Conservation (phyloP, 1,139 yeast genomes). For the Meyerozyma athensensis region DNA sequence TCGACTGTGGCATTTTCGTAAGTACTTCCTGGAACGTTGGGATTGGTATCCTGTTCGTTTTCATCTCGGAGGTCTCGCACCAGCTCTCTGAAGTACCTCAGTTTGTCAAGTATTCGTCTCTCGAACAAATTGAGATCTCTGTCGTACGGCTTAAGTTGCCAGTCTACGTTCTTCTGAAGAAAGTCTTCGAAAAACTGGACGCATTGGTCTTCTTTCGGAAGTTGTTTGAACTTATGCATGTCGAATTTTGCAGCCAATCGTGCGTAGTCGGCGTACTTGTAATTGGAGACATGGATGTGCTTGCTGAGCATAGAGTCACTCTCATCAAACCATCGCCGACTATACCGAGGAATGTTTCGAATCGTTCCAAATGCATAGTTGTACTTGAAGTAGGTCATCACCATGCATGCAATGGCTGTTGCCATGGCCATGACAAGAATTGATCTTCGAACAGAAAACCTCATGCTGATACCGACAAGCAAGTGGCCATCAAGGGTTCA, state of each 20-base stretch:
- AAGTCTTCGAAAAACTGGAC: constrained; percentile 24
- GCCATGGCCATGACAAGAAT: constrained; percentile 1
- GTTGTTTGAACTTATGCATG: constrained; percentile 11
- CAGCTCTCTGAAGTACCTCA: constrained; percentile 13
- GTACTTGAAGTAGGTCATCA: constrained; percentile 4
- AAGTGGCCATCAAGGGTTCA: not conserved
- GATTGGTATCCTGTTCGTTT: constrained; percentile 7
- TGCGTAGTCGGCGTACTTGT: constrained; percentile 22
- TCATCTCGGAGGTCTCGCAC: constrained; percentile 9
- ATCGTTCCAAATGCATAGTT: not conserved
- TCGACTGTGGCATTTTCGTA: constrained; percentile 19
- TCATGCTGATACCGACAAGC: no score
- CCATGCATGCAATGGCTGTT: constrained; percentile 1
- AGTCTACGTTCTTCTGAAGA: constrained; percentile 19
- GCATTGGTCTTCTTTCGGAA: constrained; percentile 25
- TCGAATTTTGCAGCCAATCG: constrained; percentile 15
- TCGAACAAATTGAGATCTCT: constrained; percentile 18
- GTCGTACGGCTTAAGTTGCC: constrained; percentile 18
- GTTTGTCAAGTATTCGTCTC: constrained; percentile 25
- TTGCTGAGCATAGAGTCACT: constrained; percentile 18
- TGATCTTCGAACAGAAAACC: constrained; percentile 10
- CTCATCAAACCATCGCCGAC: constrained; percentile 7
- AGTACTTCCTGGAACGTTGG: constrained; percentile 11
- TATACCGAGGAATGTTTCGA: not conserved
- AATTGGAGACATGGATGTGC: constrained; percentile 28